A percentile compares a stretch with the other conserved stretches of the same genome.
Evolutionary conservation across 352 stramenopile genomes (phyloP).

Genomic region (Globisporangium lucens): DNA sequence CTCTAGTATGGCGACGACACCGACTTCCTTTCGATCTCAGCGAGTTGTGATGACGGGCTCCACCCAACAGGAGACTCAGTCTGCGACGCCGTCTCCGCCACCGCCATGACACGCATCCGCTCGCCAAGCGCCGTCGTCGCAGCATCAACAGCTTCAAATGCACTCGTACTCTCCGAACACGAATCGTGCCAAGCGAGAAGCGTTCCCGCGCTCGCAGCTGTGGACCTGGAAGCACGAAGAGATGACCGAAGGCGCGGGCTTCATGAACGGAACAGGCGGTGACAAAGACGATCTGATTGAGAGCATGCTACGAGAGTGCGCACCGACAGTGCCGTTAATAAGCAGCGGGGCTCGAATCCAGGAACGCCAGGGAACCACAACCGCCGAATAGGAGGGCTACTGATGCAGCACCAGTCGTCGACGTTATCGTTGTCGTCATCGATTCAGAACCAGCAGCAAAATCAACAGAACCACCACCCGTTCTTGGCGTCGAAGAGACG

Average conservation of each 20-base stretch:
- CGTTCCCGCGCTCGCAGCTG: constrained; percentile 56
- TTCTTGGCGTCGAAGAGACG: constrained; percentile 10
- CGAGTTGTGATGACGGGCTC: background rate
- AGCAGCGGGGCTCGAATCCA: constrained; percentile 2
- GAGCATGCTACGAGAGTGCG: constrained; percentile 52
- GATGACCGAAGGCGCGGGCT: background rate
- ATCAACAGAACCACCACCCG: constrained; percentile 6
- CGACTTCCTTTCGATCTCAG: constrained; percentile 1
- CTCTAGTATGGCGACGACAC: background rate
- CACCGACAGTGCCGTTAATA: constrained; percentile 19
- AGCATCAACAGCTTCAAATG: background rate
- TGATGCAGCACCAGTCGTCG: constrained; percentile 9
- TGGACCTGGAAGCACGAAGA: constrained; percentile 49
- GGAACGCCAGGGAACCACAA: constrained; percentile 3
- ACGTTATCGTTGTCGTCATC: background rate
- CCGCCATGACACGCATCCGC: background rate
- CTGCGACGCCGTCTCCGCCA: constrained; percentile 5
- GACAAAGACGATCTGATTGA: constrained; percentile 49
- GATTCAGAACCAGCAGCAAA: constrained; percentile 7
- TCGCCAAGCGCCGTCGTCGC: background rate
- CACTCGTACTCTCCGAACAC: constrained; percentile 11
- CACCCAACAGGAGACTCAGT: background rate
- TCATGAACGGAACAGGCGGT: background rate
- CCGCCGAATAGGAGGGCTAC: constrained; percentile 7
- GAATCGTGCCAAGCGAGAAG: constrained; percentile 22